Percentiles rank a stretch among this genome's conserved stretches.
phyloP scores from a whole-genome alignment of 805 yeast species.

The Saturnispora galanensis region DNA sequence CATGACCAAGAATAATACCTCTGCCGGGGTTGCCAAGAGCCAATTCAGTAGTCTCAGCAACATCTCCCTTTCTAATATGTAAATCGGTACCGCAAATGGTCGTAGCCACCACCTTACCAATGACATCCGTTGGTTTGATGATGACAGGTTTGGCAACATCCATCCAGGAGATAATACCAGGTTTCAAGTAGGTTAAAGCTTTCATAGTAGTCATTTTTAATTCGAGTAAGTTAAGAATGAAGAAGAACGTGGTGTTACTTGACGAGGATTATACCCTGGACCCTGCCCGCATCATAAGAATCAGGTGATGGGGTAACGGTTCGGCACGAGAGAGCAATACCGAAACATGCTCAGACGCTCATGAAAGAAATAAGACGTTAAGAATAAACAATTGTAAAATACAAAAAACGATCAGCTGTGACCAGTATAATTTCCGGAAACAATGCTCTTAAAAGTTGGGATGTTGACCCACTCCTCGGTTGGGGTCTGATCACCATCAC shows the following conservation, averaged over 20 bases:
- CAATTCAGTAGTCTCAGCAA: conserved; percentile 39
- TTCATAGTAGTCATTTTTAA: conserved; percentile 29
- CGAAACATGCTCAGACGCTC: not conserved
- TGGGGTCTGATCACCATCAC: conserved; percentile 15
- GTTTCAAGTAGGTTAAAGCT: conserved; percentile 38
- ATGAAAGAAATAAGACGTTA: not conserved
- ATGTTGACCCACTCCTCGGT: conserved; percentile 24
- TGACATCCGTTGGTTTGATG: conserved; percentile 40
- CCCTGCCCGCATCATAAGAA: too few species aligned
- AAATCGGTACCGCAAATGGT: conserved; percentile 61
- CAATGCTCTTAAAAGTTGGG: conserved; percentile 37
- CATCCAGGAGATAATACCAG: conserved; percentile 31
- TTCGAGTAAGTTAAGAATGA: not conserved
- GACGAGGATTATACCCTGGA: not conserved
- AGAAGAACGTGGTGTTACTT: not conserved
- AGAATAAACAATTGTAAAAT: not conserved
- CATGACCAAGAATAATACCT: conserved; percentile 46
- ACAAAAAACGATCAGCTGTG: conserved; percentile 17
- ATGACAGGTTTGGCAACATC: conserved; percentile 35
- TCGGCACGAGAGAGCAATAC: too few species aligned
- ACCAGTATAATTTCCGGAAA: conserved; percentile 42
- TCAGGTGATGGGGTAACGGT: too few species aligned
- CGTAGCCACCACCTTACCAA: conserved; percentile 45
- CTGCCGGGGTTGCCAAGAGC: conserved; percentile 15
- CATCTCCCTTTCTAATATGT: conserved; percentile 53